Evolutionary conservation across 495 filamentous ascomycete species (phyloP).

Genomic region (Aspergillus biplanus): DNA sequence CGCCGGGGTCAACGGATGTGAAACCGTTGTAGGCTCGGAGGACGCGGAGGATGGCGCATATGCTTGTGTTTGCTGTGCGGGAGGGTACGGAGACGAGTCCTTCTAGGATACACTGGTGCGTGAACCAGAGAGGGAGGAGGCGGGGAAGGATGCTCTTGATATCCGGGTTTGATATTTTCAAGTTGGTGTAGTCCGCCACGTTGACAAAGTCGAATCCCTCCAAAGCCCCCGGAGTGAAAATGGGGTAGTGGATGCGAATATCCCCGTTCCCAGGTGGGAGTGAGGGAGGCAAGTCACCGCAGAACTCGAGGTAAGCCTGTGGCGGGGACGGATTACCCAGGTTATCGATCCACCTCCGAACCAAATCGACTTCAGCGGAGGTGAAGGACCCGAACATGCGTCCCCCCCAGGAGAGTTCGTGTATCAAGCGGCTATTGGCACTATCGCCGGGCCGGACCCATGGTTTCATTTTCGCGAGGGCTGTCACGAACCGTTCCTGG

Average conservation of each 20-base stretch:
- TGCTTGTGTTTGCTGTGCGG: background rate
- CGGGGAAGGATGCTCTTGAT: background rate
- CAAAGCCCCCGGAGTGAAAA: slow-evolving; percentile 3
- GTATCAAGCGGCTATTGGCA: slow-evolving; percentile 38
- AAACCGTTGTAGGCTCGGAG: background rate
- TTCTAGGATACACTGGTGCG: background rate
- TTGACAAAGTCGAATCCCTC: too few species aligned
- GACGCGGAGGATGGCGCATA: background rate
- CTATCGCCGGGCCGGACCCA: slow-evolving; percentile 46
- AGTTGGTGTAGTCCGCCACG: too few species aligned
- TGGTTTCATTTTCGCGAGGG: slow-evolving; percentile 29
- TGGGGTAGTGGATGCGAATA: background rate
- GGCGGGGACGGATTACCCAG: background rate
- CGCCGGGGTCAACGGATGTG: background rate
- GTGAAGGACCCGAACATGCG: slow-evolving; percentile 56
- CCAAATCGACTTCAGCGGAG: slow-evolving; percentile 36
- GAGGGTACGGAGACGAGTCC: background rate
- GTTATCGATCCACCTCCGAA: slow-evolving; percentile 44
- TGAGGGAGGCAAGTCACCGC: too few species aligned
- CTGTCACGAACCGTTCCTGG: slow-evolving; percentile 33
- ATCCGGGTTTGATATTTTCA: background rate
- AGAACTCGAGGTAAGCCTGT: background rate
- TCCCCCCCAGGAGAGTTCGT: slow-evolving; percentile 47
- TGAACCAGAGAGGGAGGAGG: slow-evolving; percentile 1
- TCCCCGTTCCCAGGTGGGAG: too few species aligned